phyloP scores from a whole-genome alignment of 768 basidiomycete species.

The Naematelia aurantialba region DNA sequence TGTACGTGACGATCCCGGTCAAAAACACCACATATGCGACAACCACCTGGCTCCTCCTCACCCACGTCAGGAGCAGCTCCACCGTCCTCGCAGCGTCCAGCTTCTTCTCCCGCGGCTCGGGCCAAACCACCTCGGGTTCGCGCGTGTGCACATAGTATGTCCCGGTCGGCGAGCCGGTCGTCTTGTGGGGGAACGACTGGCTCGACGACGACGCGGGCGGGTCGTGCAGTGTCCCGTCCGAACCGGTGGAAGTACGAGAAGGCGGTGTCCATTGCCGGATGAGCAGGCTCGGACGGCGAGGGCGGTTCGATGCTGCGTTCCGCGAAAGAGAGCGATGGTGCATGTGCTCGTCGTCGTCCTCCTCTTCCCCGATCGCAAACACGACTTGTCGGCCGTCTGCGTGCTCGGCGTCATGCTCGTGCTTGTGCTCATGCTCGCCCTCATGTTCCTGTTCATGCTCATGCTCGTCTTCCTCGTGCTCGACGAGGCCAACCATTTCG shows the following conservation, averaged over 20 bases:
- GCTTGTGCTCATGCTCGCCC: no score
- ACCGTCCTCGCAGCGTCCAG: constrained; percentile 6
- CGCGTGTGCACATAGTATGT: constrained; percentile 18
- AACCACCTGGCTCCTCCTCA: constrained; percentile 65
- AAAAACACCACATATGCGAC: constrained; percentile 66
- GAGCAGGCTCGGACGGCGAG: constrained; percentile 21
- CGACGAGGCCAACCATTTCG: constrained; percentile 33
- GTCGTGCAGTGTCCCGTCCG: constrained; percentile 37
- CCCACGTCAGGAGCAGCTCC: constrained; percentile 41
- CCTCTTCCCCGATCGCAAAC: constrained; percentile 8
- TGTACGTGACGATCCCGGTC: constrained; percentile 73
- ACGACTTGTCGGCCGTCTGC: neutral
- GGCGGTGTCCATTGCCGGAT: constrained; percentile 22
- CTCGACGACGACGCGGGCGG: constrained; percentile 18
- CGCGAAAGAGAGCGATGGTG: neutral
- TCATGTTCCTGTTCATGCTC: constrained; percentile 24
- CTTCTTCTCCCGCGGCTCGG: neutral
- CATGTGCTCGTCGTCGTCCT: constrained; percentile 8
- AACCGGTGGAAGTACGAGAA: constrained; percentile 22
- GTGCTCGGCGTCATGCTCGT: neutral
- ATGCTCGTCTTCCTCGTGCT: constrained; percentile 14
- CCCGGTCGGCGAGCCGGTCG: constrained; percentile 6
- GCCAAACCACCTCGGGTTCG: constrained; percentile 15
- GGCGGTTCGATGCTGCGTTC: constrained; percentile 1
- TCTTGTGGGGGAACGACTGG: constrained; percentile 15